Evolutionary conservation across 176 grass and related monocot species (phyloP), one percentile per base, ranked within the genome.

Genomic region (Miscanthus lutarioriparius): DNA sequence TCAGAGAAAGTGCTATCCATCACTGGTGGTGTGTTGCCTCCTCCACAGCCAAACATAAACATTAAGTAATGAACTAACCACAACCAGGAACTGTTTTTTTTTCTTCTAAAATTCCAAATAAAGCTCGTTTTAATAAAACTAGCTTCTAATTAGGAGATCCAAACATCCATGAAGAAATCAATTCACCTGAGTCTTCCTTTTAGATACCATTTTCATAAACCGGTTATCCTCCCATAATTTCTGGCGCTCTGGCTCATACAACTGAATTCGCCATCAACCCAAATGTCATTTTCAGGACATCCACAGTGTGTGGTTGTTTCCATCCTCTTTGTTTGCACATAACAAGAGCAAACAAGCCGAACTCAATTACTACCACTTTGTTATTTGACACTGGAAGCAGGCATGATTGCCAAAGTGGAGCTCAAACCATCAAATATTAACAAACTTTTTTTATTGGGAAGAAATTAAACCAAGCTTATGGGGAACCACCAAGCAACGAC

Each of bases 141-240:
- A 13, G 51, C 19, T 22, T 56, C 6, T 56, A 56, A 22, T 56
- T 56, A 56, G 51, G 51, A 56, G 19, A 22, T 22, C 19, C 6
- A 56, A 56, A 56, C 19, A 56, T 7, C 51, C 17, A 56, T 65
- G 63, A 90, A 49, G 38, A 44, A 54, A 43, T 71, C 15, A 44
- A 72, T 88, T 89, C 61, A 95, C 92, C 89, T 85, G 87, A 65
- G 91, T 98, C 43, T 98, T 98, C 76, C 76, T 86, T 75, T 95
- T 93, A 25, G 89, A 92, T 40, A 98, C 87, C 79, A 85, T 95
- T 84, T 98, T 91, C 43, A 95, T 80, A 33, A 98, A 91, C 67
- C 90, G 89, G 79, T 98, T 93, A 25, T 98, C 92, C 89, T 98
- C 89, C 92, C 92, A 93, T 27, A 95, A 68, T 71, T 91, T 95